Base-by-base conservation (phyloP, 2,329 filamentous ascomycete species). In the Phialocephala sp. region DNA sequence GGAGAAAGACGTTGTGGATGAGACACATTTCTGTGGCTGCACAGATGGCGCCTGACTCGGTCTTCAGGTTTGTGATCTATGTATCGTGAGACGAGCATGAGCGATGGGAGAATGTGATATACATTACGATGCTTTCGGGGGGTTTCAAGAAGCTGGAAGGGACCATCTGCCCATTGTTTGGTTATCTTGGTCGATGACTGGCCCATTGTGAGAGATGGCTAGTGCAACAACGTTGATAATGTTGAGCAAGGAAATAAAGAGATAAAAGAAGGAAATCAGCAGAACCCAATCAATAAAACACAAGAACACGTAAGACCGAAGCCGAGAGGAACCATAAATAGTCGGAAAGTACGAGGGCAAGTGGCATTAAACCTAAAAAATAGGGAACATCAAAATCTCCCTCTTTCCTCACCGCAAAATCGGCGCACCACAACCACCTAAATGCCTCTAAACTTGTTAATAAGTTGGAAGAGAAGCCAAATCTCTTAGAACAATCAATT, bases 1-100 rank as follows among this genome's bases (percentile, higher is more conserved):
- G 76, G 22, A 79, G 69, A 66, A 79, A 73, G 20, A 74, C 71
- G 64, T 79, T 57, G 24, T 79, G 77, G 14, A 75, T 69, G 36
- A 76, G 66, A 1, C 73, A 69, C 64, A 79, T 73, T 59, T 79
- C 77, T 52, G 76, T 75, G 20, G 76, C 76, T 37, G 77, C 62
- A n/a, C 27, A 37, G 5, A 69, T 41, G 12, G 65, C 62, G 12
- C 64, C 60, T 6, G 58, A 45, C 27, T 65, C 63, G 35, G 56
- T 62, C 35, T 68, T 61, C 37, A 56, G 27, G 36, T 65, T 60
- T n/a, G 39, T 67, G 52, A 67, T 66, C 66, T 66, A 8, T 18
- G 2, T 14, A 41, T 12, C 27, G 59, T 35, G 32, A 22, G 43
- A 12, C 50, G 14, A 9, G 9, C 24, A 22, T 57, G 14, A 6